Evolutionary conservation across 345 rosid genomes (phyloP), one percentile per base, ranked within the genome.

Genomic region (Populus simonii): DNA sequence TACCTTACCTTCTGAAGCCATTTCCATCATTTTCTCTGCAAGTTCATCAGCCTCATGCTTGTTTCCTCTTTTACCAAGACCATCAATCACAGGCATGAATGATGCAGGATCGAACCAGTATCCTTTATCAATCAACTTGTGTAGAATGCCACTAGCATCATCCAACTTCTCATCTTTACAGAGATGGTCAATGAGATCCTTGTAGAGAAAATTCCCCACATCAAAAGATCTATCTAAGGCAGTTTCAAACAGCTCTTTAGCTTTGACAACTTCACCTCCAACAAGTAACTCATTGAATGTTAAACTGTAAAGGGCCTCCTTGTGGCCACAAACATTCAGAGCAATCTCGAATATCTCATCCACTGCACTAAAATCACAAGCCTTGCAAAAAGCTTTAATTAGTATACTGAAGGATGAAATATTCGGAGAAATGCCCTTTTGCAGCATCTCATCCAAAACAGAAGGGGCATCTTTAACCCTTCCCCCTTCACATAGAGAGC

Each of bases 31-130:
- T 84, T 79, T 91, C 84, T 93, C 94, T 5, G 94, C 90, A 78
- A 93, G 92, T 78, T 78, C 86, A 80, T 92, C 89, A 72, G 93
- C 97, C 71, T 92, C 89, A 23, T 81, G 86, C 84, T 92, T 92
- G 71, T 86, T 88, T 81, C 97, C 98, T 74, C 62, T 80, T 73
- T 86, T 85, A 75, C 86, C 85, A 74, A 91, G 83, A 81, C 89
- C 94, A 84, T 96, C 98, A 78, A 96, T 90, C 80, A 96, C 93
- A 62, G 97, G 92, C 94, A 96, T 90, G 79, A 92, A 90, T 76
- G 91, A 82, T 67, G 98, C 95, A 81, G 94, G 94, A 86, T 92
- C 97, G 85, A 93, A 85, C 70, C 74, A 83, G 79, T 89, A 89
- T 81, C 95, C 92, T 81, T 81, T 90, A 39, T 85, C 89, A 68